Conservation (phyloP, 495 filamentous ascomycete genomes). For the Cairneyella variabilis region DNA sequence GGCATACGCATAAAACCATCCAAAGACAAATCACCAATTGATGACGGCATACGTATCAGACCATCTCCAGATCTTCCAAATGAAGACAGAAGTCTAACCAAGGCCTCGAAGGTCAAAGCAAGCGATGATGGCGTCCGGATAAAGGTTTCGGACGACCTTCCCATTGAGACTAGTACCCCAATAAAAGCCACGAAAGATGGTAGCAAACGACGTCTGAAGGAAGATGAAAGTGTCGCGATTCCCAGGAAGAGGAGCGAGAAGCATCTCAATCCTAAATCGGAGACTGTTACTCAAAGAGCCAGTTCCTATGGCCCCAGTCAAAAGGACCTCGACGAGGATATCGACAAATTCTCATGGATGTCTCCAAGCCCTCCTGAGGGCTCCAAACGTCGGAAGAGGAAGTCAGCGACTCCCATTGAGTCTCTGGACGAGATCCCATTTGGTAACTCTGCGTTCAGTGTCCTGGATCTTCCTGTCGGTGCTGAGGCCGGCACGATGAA, state of each 20-base stretch:
- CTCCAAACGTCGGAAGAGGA: constrained; percentile 13
- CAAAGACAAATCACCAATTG: constrained; percentile 5
- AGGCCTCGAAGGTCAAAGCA: constrained; percentile 30
- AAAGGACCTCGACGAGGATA: background rate
- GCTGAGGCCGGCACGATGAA: constrained; percentile 32
- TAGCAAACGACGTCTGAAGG: constrained; percentile 26
- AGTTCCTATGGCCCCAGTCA: constrained; percentile 2
- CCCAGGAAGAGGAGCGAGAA: constrained; percentile 17
- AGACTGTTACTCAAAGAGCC: constrained; percentile 3
- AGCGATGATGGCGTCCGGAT: constrained; percentile 25
- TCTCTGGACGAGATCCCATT: constrained; percentile 51
- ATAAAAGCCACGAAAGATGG: constrained; percentile 24
- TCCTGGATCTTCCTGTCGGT: constrained; percentile 45
- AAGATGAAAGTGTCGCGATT: constrained; percentile 1
- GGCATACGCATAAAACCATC: constrained; percentile 23
- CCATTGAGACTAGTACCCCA: constrained; percentile 28
- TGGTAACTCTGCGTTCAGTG: constrained; percentile 55
- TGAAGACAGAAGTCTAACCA: constrained; percentile 7
- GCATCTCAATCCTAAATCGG: constrained; percentile 7
- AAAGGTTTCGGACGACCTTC: constrained; percentile 16
- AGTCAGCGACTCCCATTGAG: constrained; percentile 26
- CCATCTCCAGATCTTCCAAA: background rate
- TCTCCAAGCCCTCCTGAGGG: constrained; percentile 18
- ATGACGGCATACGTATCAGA: constrained; percentile 31
- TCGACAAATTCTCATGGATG: constrained; percentile 13